Evolutionary conservation across 1,284 basidiomycete species (phyloP), one percentile per base, ranked within the genome.

Genomic region (Quambalaria eucalypti): DNA sequence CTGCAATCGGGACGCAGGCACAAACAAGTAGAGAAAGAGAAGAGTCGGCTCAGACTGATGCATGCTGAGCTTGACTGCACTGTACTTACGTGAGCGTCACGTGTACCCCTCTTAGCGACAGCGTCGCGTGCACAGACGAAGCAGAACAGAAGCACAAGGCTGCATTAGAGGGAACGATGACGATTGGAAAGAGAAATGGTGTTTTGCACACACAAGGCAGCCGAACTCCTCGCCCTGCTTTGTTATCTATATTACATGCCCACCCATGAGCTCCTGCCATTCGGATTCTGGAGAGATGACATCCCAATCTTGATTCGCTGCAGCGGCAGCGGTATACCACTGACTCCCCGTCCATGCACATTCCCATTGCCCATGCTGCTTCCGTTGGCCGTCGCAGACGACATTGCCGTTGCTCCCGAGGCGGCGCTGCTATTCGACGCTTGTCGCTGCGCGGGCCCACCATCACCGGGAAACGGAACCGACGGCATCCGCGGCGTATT

Each of bases 181-280:
- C n/a, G n/a, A n/a, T n/a, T n/a, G n/a, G n/a, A n/a, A n/a, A n/a
- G n/a, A n/a, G n/a, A n/a, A n/a, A n/a, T n/a, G n/a, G n/a, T n/a
- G n/a, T n/a, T n/a, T n/a, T n/a, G n/a, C n/a, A n/a, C n/a, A n/a
- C 31, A 16, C 31, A 33, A 16, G 16, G 31, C 31, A 33, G 31
- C 31, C 31, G 31, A 33, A 8, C 8, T 33, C 31, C 8, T 33
- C 31, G 9, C 9, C 31, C 31, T 33, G 9, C 16, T 33, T 16
- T 33, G 31, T 33, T 16, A 16, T 8, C 31, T 8, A 33, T 33
- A 8, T 46, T 75, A 82, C 46, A 96, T 77, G 12, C 90, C 90
- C 64, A 96, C 90, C 87, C 87, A 97, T 66, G 87, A 92, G 71
- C 88, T 88, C 42, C 86, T 80, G 1, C 93, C 93, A 0, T 84